Conservation (phyloP, 1,139 yeast genomes). For the Yamadazyma friedrichii region DNA sequence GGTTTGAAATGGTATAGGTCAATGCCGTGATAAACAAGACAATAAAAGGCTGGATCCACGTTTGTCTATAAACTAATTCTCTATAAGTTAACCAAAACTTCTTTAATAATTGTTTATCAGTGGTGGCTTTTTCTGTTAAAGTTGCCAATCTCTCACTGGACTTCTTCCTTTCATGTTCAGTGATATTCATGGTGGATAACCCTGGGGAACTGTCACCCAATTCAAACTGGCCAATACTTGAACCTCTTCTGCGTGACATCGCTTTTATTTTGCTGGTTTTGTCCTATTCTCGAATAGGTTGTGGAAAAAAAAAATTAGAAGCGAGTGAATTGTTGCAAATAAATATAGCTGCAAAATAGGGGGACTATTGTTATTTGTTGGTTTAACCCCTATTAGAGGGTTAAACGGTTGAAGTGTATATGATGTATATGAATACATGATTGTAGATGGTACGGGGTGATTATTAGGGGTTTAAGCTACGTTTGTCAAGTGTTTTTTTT, state of each 20-base stretch:
- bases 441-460: too few relatives aligned
- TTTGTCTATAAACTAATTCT: conserved; percentile 65
- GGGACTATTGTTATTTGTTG: too few relatives aligned
- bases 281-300: not conserved
- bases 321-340: not conserved
- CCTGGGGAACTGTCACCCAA: conserved; percentile 60
- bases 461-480: too few relatives aligned
- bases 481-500: too few relatives aligned
- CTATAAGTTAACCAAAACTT: conserved; percentile 56
- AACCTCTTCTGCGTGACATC: conserved; percentile 42
- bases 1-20: conserved; percentile 47
- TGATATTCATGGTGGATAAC: conserved; percentile 46
- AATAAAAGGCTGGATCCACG: conserved; percentile 76
- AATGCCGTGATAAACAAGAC: conserved; percentile 36
- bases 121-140: conserved; percentile 24
- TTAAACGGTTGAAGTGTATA: too few relatives aligned
- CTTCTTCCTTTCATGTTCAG: conserved; percentile 31
- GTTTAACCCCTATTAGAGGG: too few relatives aligned
- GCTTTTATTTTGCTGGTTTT: not conserved
- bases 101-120: conserved; percentile 42
- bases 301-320: not conserved
- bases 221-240: conserved; percentile 57
- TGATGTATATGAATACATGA: too few relatives aligned
- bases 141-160: conserved; percentile 34
- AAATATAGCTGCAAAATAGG: not conserved